Evolutionary conservation across 1,284 basidiomycete genomes (phyloP), one percentile per base, ranked within the genome.

Genomic region (Ustilago esculenta): DNA sequence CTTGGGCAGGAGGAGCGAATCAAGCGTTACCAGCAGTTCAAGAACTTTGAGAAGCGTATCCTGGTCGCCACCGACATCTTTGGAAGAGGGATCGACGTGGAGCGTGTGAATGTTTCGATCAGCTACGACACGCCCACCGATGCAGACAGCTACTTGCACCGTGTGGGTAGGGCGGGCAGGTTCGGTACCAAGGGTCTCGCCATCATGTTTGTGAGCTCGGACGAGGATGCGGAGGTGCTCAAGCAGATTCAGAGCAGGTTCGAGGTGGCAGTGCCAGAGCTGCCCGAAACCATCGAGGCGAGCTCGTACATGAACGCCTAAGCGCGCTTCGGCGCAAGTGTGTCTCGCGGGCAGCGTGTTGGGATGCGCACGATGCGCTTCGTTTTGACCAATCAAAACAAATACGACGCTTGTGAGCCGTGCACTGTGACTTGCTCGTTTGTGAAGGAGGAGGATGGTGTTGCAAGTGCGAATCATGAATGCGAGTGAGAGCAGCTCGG

Each of bases 141-240:
- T 80, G 96, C 96, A 32, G 96, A 98, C 85, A 94, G 91, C 70
- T 99, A 98, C 84, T 87, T 99, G 51, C 96, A 99, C 85, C 91
- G 96, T 84, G 96, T 98, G 61, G 96, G 94, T 75, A 94, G 96
- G 87, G 96, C 96, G 71, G 96, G 96, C 75, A 92, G 96, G 76
- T 99, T 99, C 84, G 96, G 96, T 72, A 98, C 96, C 40, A 98
- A 98, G 85, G 96, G 96, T 87, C 88, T 98, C 34, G 94, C 94
- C n/a, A 94, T 98, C 83, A 95, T 94, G 10, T 98, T 96, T 82
- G 92, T 97, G 42, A 89, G 93, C 4, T 91, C 89, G 24, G 94
- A 97, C 50, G 88, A 86, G 65, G 96, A 99, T 82, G 89, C 92
- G 81, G 90, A 92, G 84, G 94, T 98, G 63, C 90, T 99, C 88